Evolutionary conservation across 2,329 filamentous ascomycete species (phyloP), one percentile per base, ranked within the genome.

Genomic region (Leptodontidium sp.): DNA sequence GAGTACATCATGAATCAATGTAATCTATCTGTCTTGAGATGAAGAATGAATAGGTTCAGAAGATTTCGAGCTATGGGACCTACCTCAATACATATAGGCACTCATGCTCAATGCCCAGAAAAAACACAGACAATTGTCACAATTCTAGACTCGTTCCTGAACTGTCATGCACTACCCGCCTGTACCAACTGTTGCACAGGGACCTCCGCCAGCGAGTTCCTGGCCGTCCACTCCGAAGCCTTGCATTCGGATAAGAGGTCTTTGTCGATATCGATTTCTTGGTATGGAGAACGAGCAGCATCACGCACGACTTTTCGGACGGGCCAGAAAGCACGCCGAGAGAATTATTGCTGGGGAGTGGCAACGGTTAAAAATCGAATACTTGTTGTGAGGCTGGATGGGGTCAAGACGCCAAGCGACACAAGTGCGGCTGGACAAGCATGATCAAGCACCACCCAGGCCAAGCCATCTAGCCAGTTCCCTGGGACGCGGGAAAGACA

Each of bases 381-480:
- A 12, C 11, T 59, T 38, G 8, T 24, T 15, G 55, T 40, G 55
- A 26, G 11, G 26, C 24, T n/a, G 7, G 12, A 53, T n/a, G 57
- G 11, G n/a, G 5, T 21, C 21, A 8, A 14, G 24, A 5, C n/a
- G 38, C 38, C 38, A 59, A 29, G n/a, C n/a, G 14, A 15, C 9
- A 6, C 57, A 21, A 40, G 57, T 45, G 38, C 35, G 57, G 57
- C 57, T 59, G 57, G 57, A 17, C 55, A 15, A 26, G 21, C 57
- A 26, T 59, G 57, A 59, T 59, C 35, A 26, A 59, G 57, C 57
- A 59, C 57, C 57, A 59, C 57, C 24, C 1, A 29, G 57, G 57
- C 57, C 57, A 59, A 59, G 57, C 57, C 17, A 59, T 29, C 57
- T 43, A 59, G 57, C 57, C 57, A 45, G 14, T 40, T 43, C 38